Evolutionary conservation across 371 early-diverging fungal species (phyloP).

Genomic region (Lichtheimia hyalospora): DNA sequence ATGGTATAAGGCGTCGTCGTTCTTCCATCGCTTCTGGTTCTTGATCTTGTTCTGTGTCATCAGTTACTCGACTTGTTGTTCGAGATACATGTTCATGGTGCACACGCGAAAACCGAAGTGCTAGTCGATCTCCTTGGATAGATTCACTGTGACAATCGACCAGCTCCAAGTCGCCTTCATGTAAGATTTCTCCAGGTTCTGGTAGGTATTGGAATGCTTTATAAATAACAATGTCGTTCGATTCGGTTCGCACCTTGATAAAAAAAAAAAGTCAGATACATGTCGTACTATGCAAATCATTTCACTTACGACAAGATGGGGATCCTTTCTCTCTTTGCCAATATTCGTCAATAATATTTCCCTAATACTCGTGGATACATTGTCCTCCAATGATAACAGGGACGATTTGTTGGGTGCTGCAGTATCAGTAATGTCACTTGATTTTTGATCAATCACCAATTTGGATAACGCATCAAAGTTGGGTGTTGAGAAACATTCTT

Average conservation of each 20-base stretch:
- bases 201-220: conserved; percentile 60
- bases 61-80: conserved; percentile 27
- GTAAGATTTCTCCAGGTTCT: conserved; percentile 18
- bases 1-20: conserved; percentile 52
- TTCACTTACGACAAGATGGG: conserved; percentile 69
- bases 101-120: conserved; percentile 70
- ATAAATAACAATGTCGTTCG: conserved; percentile 76
- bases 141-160: conserved; percentile 2
- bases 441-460: conserved; percentile 51
- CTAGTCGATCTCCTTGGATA: conserved; percentile 49
- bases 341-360: conserved; percentile 73
- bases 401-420: conserved; percentile 5
- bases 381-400: conserved; percentile 17
- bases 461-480: conserved; percentile 68
- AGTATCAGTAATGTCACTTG: background rate
- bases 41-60: conserved; percentile 12
- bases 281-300: background rate
- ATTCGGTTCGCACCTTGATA: conserved; percentile 60
- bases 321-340: conserved; percentile 57
- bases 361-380: conserved; percentile 50
- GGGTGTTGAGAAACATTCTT: conserved; percentile 63
- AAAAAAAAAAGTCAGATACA: conserved; percentile 2
- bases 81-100: conserved; percentile 71
- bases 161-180: conserved; percentile 11
- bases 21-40: conserved; percentile 7